These are phyloP conservation scores for Golubevia sp. DNA, from an alignment of 1,284 basidiomycete genomes.

Conservation along the genomic window DNA sequence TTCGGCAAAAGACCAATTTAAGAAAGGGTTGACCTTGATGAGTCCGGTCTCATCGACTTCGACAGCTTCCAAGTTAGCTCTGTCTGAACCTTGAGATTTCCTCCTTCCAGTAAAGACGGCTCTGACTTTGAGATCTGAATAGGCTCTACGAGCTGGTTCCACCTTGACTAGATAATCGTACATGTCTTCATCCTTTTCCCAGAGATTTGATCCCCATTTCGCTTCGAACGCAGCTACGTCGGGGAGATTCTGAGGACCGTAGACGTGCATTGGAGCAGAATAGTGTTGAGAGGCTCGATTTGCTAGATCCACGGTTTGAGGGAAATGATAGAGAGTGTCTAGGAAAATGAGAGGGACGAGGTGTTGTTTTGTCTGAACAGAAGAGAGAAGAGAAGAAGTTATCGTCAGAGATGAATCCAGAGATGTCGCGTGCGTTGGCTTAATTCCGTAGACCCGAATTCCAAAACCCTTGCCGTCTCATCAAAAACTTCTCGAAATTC, in stretches of 20 bases:
- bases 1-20: slow-evolving; percentile 82
- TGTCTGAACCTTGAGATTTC: slow-evolving; percentile 86
- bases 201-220: slow-evolving; percentile 79
- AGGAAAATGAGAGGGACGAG: slow-evolving; percentile 60
- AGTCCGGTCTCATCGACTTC: slow-evolving; percentile 91
- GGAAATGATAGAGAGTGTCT: slow-evolving; percentile 96
- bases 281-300: slow-evolving; percentile 79
- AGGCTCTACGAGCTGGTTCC: slow-evolving; percentile 88
- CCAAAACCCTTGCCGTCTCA: background rate
- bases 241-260: slow-evolving; percentile 76
- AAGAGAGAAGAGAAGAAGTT: slow-evolving; percentile 4
- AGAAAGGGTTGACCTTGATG: slow-evolving; percentile 92
- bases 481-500: too few relatives aligned
- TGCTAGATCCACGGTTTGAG: slow-evolving; percentile 86
- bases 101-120: slow-evolving; percentile 93
- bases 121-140: slow-evolving; percentile 77
- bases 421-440: background rate
- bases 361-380: slow-evolving; percentile 22
- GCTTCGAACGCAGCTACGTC: slow-evolving; percentile 77
- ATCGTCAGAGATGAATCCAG: too few relatives aligned
- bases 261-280: slow-evolving; percentile 74
- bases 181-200: slow-evolving; percentile 83
- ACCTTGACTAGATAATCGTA: slow-evolving; percentile 97
- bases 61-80: slow-evolving; percentile 79
- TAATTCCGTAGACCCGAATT: background rate